These are phyloP conservation scores for Gliomastix tumulicola DNA, from an alignment of 2,329 filamentous ascomycete species.

Conservation along the genomic window DNA sequence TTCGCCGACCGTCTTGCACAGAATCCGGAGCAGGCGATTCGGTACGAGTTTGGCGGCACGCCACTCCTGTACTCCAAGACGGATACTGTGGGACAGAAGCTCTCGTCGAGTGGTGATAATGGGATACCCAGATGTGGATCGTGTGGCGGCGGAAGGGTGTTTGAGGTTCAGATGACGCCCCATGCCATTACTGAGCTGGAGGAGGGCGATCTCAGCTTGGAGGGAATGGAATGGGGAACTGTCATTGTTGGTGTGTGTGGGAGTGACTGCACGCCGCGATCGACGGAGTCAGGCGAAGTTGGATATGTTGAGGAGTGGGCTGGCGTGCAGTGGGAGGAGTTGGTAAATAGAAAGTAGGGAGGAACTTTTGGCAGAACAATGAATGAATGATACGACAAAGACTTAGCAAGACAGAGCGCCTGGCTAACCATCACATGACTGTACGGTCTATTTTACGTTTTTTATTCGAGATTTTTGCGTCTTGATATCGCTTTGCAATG, in stretches of 20 bases:
- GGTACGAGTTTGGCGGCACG: conserved; percentile 68
- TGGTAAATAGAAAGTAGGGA: conserved; percentile 28
- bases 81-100: conserved; percentile 64
- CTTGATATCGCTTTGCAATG: conserved; percentile 24
- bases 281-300: conserved; percentile 52
- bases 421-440: too few species aligned
- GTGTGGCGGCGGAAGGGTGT: conserved; percentile 70
- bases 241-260: conserved; percentile 81
- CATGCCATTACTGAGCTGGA: conserved; percentile 87
- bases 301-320: conserved; percentile 92
- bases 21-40: conserved; percentile 76
- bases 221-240: conserved; percentile 99
- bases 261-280: conserved; percentile 63
- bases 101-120: conserved; percentile 35
- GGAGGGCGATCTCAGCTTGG: conserved; percentile 59
- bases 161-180: conserved; percentile 89
- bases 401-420: neutral
- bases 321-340: conserved; percentile 97
- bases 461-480: conserved; percentile 13
- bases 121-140: conserved; percentile 68
- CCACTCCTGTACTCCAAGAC: conserved; percentile 75
- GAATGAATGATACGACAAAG: conserved; percentile 2
- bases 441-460: too few species aligned
- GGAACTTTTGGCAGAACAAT: conserved; percentile 5
- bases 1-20: conserved; percentile 73